Evolutionary conservation across 306 rosid species (phyloP).

Genomic region (Pueraria montana): DNA sequence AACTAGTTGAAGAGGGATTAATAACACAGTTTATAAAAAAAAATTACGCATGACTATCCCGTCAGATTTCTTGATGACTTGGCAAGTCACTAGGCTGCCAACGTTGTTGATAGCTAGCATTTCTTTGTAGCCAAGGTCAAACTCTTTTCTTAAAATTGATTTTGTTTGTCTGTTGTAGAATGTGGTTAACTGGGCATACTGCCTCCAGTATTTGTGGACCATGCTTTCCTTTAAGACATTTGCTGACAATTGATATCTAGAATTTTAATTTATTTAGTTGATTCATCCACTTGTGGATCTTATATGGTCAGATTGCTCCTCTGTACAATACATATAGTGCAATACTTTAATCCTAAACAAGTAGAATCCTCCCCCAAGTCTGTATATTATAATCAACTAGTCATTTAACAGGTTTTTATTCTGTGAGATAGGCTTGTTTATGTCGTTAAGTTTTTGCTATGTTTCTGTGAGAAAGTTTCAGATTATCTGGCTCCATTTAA

Average conservation of each 20-base stretch:
- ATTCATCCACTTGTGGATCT: background rate
- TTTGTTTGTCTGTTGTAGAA: background rate
- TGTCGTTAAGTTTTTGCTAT: background rate
- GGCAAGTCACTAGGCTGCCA: no score
- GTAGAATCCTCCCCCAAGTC: background rate
- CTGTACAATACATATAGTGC: background rate
- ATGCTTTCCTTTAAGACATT: background rate
- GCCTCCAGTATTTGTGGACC: background rate
- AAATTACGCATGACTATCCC: no score
- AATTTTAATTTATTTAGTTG: background rate
- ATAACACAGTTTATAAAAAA: no score
- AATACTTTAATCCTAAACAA: background rate
- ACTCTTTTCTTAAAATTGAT: background rate
- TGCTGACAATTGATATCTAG: background rate
- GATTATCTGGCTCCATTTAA: conserved; percentile 29
- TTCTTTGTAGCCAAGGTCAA: conserved; percentile 14
- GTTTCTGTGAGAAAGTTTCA: conserved; percentile 20
- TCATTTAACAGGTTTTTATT: conserved; percentile 12
- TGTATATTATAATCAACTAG: background rate
- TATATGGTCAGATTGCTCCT: background rate
- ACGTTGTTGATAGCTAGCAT: conserved; percentile 32
- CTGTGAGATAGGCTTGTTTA: conserved; percentile 1
- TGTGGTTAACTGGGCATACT: background rate
- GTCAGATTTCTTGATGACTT: no score
- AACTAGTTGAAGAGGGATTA: no score